Base-by-base conservation (phyloP, 306 rosid species). In the Mimosa bimucronata region DNA sequence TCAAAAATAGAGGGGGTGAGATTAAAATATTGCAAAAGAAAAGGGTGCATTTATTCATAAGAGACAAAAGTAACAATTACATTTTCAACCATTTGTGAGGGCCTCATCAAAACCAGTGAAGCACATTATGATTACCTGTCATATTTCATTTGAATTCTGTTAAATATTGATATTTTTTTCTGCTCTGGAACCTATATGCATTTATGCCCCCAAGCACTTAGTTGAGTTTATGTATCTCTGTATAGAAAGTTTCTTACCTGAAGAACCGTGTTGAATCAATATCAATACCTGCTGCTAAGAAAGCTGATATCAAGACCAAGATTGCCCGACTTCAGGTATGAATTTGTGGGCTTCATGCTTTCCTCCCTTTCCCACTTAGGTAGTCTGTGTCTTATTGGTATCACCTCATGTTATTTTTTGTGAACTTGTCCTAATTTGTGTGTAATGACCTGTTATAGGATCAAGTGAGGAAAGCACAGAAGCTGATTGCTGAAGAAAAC, bases 401-500 rank as follows among this genome's bases (percentile, higher is more conserved):
- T 80, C 67, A 21, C 21, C 53, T 40, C 55, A 14, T 80, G 25
- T 64, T 19, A 60, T 74, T 52, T 23, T 75, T 29, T 12, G 1
- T 72, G 73, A 25, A 73, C 6, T 30, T 25, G 38, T 62, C 75
- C 16, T 66, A 28, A 28, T 11, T 78, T 68, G 45, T 75, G 53
- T 44, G 60, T 40, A 71, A 57, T 75, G 75, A 77, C 40, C 48
- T 42, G 45, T 58, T 46, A 38, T 77, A 96, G 99, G 92, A 82
- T 76, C 91, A 84, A 90, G 86, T 91, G 83, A 91, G 87, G 76
- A 96, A 88, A 85, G 94, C 91, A 25, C 99, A 96, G 66, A 96
- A 96, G 89, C 89, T 78, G 81, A 74, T 90, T 82, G 98, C 97
- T 28, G 97, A 96, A 83, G 94, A 91, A 80, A 96, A 96, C 86